These are phyloP conservation scores for Lecanicillium sp. DNA, from an alignment of 2,329 filamentous ascomycete species.

Conservation along the genomic window DNA sequence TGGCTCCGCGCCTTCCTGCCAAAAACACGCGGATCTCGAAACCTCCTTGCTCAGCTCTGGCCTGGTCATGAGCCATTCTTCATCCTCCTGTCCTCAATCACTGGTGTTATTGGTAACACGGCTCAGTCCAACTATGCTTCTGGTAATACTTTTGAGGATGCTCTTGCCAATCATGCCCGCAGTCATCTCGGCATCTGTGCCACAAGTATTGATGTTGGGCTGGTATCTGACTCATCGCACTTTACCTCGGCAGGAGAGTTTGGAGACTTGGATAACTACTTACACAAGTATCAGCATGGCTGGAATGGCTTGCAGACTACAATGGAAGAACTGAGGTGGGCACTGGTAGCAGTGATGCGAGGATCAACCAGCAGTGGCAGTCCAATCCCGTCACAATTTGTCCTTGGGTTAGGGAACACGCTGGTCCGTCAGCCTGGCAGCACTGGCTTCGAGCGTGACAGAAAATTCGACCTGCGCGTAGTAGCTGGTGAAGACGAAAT, in stretches of 20 bases:
- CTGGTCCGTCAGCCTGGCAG: neutral
- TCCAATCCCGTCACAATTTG: conserved; percentile 4
- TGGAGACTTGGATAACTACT: conserved; percentile 9
- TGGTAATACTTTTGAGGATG: conserved; percentile 13
- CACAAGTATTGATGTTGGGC: conserved; percentile 9
- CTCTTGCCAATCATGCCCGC: conserved; percentile 8
- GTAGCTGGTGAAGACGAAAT: neutral
- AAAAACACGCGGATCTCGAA: conserved; percentile 11
- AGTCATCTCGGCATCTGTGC: conserved; percentile 1
- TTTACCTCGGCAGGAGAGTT: conserved; percentile 9
- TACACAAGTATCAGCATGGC: conserved; percentile 9
- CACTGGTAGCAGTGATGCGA: conserved; percentile 7
- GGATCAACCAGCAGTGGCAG: conserved; percentile 1
- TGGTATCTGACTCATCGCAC: conserved; percentile 12
- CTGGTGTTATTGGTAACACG: conserved; percentile 11
- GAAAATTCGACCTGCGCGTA: conserved; percentile 6
- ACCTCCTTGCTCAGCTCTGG: conserved; percentile 9
- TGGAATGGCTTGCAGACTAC: too few relatives aligned
- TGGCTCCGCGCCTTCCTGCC: conserved; percentile 10
- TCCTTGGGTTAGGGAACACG: conserved; percentile 6
- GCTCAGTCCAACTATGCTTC: conserved; percentile 13
- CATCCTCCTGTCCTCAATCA: conserved; percentile 13
- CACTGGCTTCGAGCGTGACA: conserved; percentile 2
- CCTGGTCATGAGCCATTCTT: conserved; percentile 9
- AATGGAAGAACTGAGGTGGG: conserved; percentile 1